Base-by-base conservation (phyloP, 257 asterid species). In the Solanum dulcamara region DNA sequence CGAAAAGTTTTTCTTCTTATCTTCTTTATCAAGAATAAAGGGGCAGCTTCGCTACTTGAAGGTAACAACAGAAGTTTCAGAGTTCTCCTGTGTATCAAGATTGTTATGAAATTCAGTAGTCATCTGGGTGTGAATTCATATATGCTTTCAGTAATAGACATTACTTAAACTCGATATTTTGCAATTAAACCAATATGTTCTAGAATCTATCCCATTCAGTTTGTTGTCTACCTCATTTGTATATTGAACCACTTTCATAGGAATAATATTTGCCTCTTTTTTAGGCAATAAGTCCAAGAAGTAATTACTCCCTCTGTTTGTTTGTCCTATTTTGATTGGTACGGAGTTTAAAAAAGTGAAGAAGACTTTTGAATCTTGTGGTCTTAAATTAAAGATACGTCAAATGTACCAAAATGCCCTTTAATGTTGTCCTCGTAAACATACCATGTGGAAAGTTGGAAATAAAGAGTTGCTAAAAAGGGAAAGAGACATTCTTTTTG, bases 21-120 rank as follows among this genome's bases (percentile, higher is more conserved):
- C 94, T 89, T 90, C 92, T 83, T 85, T 97, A 88, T 90, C 95
- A 10, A 98, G 96, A 57, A 88, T 92, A 87, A 95, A 90, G 89
- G 98, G 98, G 84, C 98, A 97, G 88, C 97, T 97, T 83, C 98
- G 99, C 83, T 97, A 94, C 91, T 94, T 97, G 91, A 93, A 94
- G 98, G 99, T 95, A 91, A 82, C 46, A 74, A 83, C 62, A 44
- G 59, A 48, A 77, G 64, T 40, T 77, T 48, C 28, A 77, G 42
- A 48, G 83, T 77, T 48, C 37, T 77, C 81, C 38, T 8, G 7
- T 17, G 40, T 26, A 46, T 44, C n/a, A 75, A 71, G 80, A 48
- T 46, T 77, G 17, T 77, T 77, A 26, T 46, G 18, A 77, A 77
- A 75, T 75, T 75, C 81, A 9, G 62, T 48, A 28, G 83, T 77